Evolutionary conservation across 129 eudicot genomes (phyloP).

Genomic region (Calendula officinalis): DNA sequence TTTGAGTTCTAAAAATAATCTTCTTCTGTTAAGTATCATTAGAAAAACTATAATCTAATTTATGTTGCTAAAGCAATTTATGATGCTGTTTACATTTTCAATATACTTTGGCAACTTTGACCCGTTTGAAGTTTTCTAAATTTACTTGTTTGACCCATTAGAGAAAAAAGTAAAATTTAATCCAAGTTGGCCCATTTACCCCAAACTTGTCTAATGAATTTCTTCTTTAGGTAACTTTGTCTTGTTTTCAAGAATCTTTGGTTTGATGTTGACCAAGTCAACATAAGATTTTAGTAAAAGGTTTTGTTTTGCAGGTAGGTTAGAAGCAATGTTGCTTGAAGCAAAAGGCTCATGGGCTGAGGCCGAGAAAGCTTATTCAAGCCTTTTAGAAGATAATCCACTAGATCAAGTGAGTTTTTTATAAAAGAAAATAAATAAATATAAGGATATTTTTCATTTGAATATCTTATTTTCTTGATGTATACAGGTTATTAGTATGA

Average conservation of each 20-base stretch:
- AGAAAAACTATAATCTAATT: too few relatives aligned
- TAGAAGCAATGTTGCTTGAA: constrained; percentile 90
- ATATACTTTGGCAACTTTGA: too few relatives aligned
- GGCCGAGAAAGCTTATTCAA: constrained; percentile 90
- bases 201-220: neutral
- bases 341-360: constrained; percentile 93
- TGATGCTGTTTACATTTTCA: too few relatives aligned
- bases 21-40: too few relatives aligned
- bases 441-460: neutral
- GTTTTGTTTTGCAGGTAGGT: constrained; percentile 52
- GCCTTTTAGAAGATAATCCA: constrained; percentile 80
- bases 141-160: too few relatives aligned
- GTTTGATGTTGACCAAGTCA: neutral
- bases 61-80: neutral
- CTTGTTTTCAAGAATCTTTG: neutral
- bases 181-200: neutral
- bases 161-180: too few relatives aligned
- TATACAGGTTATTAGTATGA: constrained; percentile 66
- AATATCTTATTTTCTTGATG: neutral
- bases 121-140: too few relatives aligned
- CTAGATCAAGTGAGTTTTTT: constrained; percentile 63
- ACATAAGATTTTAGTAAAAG: constrained; percentile 3
- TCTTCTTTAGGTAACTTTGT: neutral
- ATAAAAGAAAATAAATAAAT: neutral
- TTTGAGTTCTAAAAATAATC: too few relatives aligned